Conservation (phyloP, 2,329 filamentous ascomycete species). For the Colletotrichum camelliae region DNA sequence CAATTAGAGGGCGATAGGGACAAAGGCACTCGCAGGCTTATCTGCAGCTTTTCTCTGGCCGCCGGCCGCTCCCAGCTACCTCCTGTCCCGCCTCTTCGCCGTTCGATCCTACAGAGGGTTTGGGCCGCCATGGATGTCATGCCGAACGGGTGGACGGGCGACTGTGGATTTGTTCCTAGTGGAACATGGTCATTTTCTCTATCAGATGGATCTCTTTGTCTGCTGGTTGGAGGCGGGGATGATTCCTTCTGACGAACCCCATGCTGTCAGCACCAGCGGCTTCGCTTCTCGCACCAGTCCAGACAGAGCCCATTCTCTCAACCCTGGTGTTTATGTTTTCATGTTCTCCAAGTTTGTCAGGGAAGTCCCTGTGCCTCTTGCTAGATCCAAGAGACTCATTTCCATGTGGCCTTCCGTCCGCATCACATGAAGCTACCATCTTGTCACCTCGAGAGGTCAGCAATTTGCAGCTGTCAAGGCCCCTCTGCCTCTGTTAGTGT, state of each 20-base stretch:
- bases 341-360: background rate
- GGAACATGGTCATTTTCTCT: background rate
- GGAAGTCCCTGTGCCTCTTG: background rate
- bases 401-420: background rate
- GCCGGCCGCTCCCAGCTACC: background rate
- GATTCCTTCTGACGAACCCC: background rate
- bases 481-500: no score
- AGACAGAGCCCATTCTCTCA: background rate
- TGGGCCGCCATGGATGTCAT: background rate
- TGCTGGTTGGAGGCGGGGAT: background rate
- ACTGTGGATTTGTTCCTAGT: background rate
- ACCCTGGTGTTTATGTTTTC: background rate
- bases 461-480: background rate
- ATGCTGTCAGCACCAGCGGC: background rate
- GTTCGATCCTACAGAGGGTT: background rate
- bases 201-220: background rate
- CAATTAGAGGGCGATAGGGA: background rate
- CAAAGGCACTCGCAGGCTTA: background rate
- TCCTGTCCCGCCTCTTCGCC: background rate
- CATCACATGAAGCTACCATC: background rate
- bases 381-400: background rate
- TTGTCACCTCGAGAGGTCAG: background rate
- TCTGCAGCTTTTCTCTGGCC: slow-evolving; percentile 1
- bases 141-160: background rate
- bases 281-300: background rate